Evolutionary conservation across 768 basidiomycete species (phyloP), one percentile per base, ranked within the genome.

Genomic region (Pleurotus pulmonarius): DNA sequence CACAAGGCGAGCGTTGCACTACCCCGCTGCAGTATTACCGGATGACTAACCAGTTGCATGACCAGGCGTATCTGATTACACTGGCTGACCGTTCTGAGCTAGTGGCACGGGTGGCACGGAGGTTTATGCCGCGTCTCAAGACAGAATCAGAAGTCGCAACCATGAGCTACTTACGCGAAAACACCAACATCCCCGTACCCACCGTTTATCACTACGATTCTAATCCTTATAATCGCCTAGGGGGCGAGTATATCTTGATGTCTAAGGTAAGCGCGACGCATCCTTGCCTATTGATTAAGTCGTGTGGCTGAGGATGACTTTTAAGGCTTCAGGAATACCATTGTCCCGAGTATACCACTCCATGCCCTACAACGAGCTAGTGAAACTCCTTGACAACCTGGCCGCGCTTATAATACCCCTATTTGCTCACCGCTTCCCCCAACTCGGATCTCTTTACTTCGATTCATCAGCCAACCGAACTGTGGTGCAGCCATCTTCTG

Each of bases 101-200:
- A 43, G 85, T 94, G 6, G 89, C 88, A 5, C 83, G 90, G 39
- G 88, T 93, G 20, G 91, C 91, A 3, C 85, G 90, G 49, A 82
- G 88, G 8, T 93, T 88, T 69, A 91, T 93, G 89, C 87, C 90
- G 1, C 81, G 87, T 34, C 79, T 92, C 61, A 94, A 94, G 73
- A 92, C 88, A 3, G 87, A 90, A 67, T 92, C 91, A 0, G 92
- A 94, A 65, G 87, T 92, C 6, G 90, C 91, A 3, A 94, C 91
- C 0, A 85, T 93, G 74, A 78, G 80, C n/a, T 93, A 86, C 66
- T 77, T 94, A 24, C 85, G 88, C 49, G 76, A 85, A 61, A 77
- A 82, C 60, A 89, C 89, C 4, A 70, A 73, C 55, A 75, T 92
- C 18, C 90, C 91, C 1, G 87, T 93, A 15, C 90, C 92, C 0